Evolutionary conservation across 441 rosid species (phyloP), one percentile per base, ranked within the genome.

Genomic region (Iberis amara): DNA sequence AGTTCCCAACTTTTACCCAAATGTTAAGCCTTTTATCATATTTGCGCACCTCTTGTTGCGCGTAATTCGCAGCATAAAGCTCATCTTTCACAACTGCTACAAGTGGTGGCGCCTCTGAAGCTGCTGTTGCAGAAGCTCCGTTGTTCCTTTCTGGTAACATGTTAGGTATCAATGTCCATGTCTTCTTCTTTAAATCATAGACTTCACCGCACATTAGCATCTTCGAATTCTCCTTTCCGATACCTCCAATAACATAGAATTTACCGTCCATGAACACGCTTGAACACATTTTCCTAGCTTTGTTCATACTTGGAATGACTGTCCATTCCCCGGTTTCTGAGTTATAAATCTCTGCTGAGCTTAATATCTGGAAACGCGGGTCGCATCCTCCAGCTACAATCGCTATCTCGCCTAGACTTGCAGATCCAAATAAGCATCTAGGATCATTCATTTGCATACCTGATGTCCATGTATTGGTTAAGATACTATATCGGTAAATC

Each of bases 231-330:
- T 60, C 70, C 39, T 79, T 73, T 21, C 86, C 81, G 57, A 79
- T 78, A 26, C 95, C 95, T 11, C 95, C 92, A 39, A 86, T 78
- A 14, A 83, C 89, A 11, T 75, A 86, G 68, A 76, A 83, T 11
- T 74, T 83, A 12, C 77, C 87, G 11, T 86, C 95, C 92, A 86
- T 78, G 45, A 86, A 86, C 76, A 86, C 81, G n/a, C 92, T 85
- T 6, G 92, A 86, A 59, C 95, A 86, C 69, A 79, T 62, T 47
- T 83, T 81, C 55, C 95, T 80, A 0, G 82, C 89, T 8, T 83
- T 73, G 60, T 76, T 64, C 92, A 86, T 83, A 60, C 71, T 74
- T 3, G 89, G 85, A 11, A 83, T 49, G 32, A 55, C 69, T 14
- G 74, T 77, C 95, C 95, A 86, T 49, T 24, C 77, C 35, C 95